Base-by-base conservation (phyloP, 1,284 basidiomycete species). In the Fomes fomentarius region DNA sequence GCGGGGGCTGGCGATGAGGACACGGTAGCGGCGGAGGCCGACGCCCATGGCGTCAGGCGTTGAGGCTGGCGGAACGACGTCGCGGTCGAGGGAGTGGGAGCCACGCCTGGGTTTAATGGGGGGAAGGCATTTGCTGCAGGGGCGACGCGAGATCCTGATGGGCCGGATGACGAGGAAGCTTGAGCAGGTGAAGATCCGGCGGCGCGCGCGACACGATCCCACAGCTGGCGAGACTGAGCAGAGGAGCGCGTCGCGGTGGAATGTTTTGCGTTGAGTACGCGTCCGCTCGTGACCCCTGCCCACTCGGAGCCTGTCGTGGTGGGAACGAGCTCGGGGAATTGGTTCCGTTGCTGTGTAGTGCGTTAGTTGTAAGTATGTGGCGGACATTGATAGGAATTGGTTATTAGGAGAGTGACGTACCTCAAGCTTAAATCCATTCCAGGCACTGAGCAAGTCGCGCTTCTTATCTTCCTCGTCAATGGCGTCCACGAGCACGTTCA, bases 391-490 rank as follows among this genome's bases (percentile, higher is more conserved):
- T n/a, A 14, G 31, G n/a, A n/a, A n/a, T n/a, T n/a, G n/a, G n/a
- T n/a, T n/a, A n/a, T n/a, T n/a, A n/a, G n/a, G n/a, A n/a, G n/a
- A 56, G 24, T 44, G 19, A 67, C 76, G 51, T 66, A 90, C 91
- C 80, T 96, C 91, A 37, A 91, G 77, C 51, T 89, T 87, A 69
- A 96, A 94, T 0, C 84, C 84, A 56, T 91, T 91, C 89, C 96
- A 92, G 0, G 91, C 88, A 2, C 77, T 67, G 33, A 94, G 72
- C 0, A 98, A 66, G 40, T 87, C 87, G 22, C 78, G 76, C 57
- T 88, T 87, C 81, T 97, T 96, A 19, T 96, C 94, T 47, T 87
- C 85, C 43, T 93, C 91, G 3, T 91, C 89, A n/a, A 96, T 71
- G 9, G 93, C 71, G 60, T 93, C 91, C 8, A 94, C 86, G 17